Evolutionary conservation across 2,329 filamentous ascomycete species (phyloP).

Genomic region (Aspergillus tubingensis): DNA sequence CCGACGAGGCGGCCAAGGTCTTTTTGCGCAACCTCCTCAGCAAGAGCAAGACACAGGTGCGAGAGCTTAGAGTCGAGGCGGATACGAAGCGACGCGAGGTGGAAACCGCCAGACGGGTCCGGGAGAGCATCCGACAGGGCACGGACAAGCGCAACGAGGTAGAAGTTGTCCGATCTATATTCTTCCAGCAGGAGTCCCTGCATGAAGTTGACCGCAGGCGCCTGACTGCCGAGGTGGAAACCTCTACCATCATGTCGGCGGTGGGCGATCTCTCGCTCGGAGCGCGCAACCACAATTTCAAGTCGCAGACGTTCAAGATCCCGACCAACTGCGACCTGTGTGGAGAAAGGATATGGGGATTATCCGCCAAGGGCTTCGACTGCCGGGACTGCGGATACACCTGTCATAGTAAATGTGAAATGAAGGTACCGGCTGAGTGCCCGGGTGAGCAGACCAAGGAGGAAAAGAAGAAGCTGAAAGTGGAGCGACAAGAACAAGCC

Average conservation of each 20-base stretch:
- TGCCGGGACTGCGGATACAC: slow-evolving; percentile 97
- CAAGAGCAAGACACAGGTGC: slow-evolving; percentile 83
- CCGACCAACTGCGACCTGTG: slow-evolving; percentile 98
- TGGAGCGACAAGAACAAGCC: slow-evolving; percentile 77
- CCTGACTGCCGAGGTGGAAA: slow-evolving; percentile 88
- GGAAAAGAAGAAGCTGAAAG: slow-evolving; percentile 90
- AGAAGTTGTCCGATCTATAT: slow-evolving; percentile 78
- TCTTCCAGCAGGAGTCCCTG: slow-evolving; percentile 78
- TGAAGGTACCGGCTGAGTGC: slow-evolving; percentile 96
- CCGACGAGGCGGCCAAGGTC: slow-evolving; percentile 82
- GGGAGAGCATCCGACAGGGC: slow-evolving; percentile 76
- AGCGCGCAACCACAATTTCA: slow-evolving; percentile 95
- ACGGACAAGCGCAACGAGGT: slow-evolving; percentile 89
- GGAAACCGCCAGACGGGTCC: slow-evolving; percentile 71
- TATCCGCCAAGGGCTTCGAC: slow-evolving; percentile 95
- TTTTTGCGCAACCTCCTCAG: slow-evolving; percentile 88
- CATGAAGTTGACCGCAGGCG: slow-evolving; percentile 82
- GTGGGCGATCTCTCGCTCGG: slow-evolving; percentile 92
- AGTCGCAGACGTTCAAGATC: slow-evolving; percentile 98
- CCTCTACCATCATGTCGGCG: slow-evolving; percentile 83
- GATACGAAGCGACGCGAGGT: slow-evolving; percentile 87
- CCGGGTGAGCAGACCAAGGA: slow-evolving; percentile 93
- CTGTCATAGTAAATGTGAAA: slow-evolving; percentile 97
- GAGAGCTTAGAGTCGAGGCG: slow-evolving; percentile 76
- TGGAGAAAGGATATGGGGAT: slow-evolving; percentile 93